Base-by-base conservation (phyloP, 768 basidiomycete species). In the Suillus bovinus region DNA sequence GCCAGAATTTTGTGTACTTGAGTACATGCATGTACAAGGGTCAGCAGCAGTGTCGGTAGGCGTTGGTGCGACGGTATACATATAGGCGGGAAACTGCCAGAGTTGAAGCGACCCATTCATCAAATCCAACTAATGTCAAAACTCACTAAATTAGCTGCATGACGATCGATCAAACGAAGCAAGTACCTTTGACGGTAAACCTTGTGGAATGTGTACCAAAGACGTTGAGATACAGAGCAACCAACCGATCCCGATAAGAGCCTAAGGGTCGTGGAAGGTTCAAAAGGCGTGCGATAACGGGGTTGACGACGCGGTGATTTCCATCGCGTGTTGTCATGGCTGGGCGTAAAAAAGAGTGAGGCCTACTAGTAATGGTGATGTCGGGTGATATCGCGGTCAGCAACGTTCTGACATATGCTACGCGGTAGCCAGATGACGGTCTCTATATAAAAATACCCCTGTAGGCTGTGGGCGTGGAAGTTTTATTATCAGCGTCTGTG, bases 341-440 rank as follows among this genome's bases (percentile, higher is more conserved):
- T 24, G 16, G 16, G 42, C 39, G 24, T 52, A 29, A 39, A 34
- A 36, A 52, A 70, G 2, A 52, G 20, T 52, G 1, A 62, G 68
- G 4, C 71, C 67, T 31, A 69, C 62, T 13, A 46, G 44, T 46
- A 22, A 46, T 13, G 73, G 62, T 58, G 9, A 72, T 69, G 38
- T 66, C 44, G 3, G 56, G 59, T n/a, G 70, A 67, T 5, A 60
- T 58, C 17, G 44, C 63, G 39, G 61, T 62, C 27, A 74, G 66
- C 41, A 75, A 69, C 41, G 69, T 61, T 41, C 74, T 52, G 31
- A 33, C 74, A 33, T 61, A 72, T 41, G 74, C 58, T 36, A 53
- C 54, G 24, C 71, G 71, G 57, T 72, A 72, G 16, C 72, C 72
- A 75, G 10, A 72, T 68, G 50, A 75, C 64, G 38, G 66, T 63